phyloP scores from a whole-genome alignment of 2,329 filamentous ascomycete genomes.

The Cadophora luteo-olivacea region DNA sequence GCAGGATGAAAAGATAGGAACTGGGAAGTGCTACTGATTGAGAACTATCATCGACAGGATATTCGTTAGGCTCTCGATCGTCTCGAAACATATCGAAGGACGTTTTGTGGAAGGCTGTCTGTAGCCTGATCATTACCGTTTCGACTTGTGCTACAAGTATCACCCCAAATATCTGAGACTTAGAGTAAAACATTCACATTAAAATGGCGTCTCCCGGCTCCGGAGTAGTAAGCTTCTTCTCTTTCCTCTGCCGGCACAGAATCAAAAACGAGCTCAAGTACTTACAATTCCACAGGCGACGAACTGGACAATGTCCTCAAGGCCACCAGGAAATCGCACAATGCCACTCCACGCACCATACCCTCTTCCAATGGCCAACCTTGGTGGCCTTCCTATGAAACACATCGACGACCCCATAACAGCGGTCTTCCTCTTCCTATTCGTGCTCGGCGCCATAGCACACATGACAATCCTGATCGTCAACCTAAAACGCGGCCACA shows the following conservation, averaged over 20 bases:
- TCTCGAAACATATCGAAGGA: not conserved
- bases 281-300: not conserved
- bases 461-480: constrained; percentile 65
- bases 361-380: constrained; percentile 50
- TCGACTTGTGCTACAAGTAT: not conserved
- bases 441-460: constrained; percentile 56
- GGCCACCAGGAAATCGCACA: not conserved
- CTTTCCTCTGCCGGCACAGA: not conserved
- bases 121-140: not conserved
- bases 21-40: too few species aligned
- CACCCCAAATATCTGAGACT: not conserved
- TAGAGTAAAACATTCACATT: not conserved
- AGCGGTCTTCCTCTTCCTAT: constrained; percentile 66
- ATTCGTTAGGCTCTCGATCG: not conserved
- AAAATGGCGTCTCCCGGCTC: not conserved
- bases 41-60: too few species aligned
- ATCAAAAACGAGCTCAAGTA: not conserved
- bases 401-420: constrained; percentile 69
- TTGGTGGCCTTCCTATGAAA: constrained; percentile 65
- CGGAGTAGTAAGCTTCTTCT: not conserved
- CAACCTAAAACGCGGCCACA: constrained; percentile 58
- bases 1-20: too few species aligned
- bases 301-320: constrained; percentile 3
- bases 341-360: constrained; percentile 33
- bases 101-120: not conserved